Conservation (phyloP, 257 asterid species). For the Capsicum chinense region DNA sequence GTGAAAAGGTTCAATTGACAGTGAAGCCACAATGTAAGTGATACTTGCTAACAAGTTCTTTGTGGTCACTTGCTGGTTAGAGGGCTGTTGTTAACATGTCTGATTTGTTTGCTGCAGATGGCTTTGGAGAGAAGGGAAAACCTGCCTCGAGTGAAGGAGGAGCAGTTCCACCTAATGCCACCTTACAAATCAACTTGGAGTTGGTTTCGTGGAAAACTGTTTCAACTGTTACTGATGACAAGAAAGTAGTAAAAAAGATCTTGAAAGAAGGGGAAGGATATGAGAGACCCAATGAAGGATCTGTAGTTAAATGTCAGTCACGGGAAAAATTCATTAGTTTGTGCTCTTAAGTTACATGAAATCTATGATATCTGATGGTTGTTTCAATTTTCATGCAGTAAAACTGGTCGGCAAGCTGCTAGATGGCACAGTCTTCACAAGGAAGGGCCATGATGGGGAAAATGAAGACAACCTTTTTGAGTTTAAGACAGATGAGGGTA, state of each 20-base stretch:
- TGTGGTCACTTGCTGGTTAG: neutral
- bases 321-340: neutral
- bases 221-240: slow-evolving; percentile 65
- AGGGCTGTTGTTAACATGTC: neutral
- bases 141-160: slow-evolving; percentile 55
- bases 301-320: slow-evolving; percentile 58
- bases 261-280: slow-evolving; percentile 72
- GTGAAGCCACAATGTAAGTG: slow-evolving; percentile 75
- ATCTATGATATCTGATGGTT: slow-evolving; percentile 6
- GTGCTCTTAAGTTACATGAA: neutral
- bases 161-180: slow-evolving; percentile 64
- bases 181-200: slow-evolving; percentile 52
- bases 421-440: slow-evolving; percentile 63
- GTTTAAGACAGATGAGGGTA: slow-evolving; percentile 79
- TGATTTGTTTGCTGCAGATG: slow-evolving; percentile 40
- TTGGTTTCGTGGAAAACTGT: slow-evolving; percentile 70
- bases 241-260: slow-evolving; percentile 68
- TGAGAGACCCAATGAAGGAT: slow-evolving; percentile 72
- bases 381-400: slow-evolving; percentile 41
- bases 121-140: slow-evolving; percentile 71
- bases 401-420: slow-evolving; percentile 65
- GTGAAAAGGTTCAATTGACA: slow-evolving; percentile 66
- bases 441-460: slow-evolving; percentile 53
- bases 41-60: neutral
- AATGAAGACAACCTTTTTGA: slow-evolving; percentile 62